Base-by-base conservation (phyloP, 2,329 filamentous ascomycete genomes). In the Ampelomyces quisqualis region DNA sequence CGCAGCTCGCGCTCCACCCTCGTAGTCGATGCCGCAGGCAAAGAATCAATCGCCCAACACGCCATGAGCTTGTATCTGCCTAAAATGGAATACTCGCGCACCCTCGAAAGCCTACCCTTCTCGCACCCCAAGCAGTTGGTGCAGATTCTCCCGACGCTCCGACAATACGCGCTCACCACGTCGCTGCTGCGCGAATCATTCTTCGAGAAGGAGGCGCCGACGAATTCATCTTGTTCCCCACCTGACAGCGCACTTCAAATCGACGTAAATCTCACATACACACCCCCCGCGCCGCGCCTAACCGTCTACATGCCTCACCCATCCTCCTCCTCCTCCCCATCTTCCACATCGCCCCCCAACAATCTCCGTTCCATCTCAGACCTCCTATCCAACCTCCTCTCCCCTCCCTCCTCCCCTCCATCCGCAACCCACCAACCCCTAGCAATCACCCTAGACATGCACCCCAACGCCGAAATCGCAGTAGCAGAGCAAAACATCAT, bases 41-140 rank as follows among this genome's bases (percentile, higher is more conserved):
- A 51, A 14, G 55, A 59, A 23, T 53, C 8, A 50, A 64, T 5
- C 43, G 42, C 1, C n/a, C 48, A 42, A 3, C 76, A 78, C 52
- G 64, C 68, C 9, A 86, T 85, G 58, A 81, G 77, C 0, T 73
- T 93, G 1, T 81, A 81, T 49, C 79, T 89, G 13, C 81, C 86
- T 39, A 88, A 88, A 64, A 79, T 81, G 2, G 86, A 89, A 7
- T 88, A 85, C 52, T 85, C 83, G 0, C 78, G 83, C 40, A 74
- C 76, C 3, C 65, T 94, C 7, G 78, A 77, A 1, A 80, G 84
- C 40, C 73, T 93, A 21, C 82, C 86, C 0, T 91, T 94, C 58
- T 80, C 81, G 2, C 88, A 94, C 57, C 88, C 88, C 0, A 79
- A 82, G 34, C 87, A 94, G 60, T 71, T 94, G 3, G 72, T 90